Base-by-base conservation (phyloP, 2,329 filamentous ascomycete species). In the Monilinia fructicola region DNA sequence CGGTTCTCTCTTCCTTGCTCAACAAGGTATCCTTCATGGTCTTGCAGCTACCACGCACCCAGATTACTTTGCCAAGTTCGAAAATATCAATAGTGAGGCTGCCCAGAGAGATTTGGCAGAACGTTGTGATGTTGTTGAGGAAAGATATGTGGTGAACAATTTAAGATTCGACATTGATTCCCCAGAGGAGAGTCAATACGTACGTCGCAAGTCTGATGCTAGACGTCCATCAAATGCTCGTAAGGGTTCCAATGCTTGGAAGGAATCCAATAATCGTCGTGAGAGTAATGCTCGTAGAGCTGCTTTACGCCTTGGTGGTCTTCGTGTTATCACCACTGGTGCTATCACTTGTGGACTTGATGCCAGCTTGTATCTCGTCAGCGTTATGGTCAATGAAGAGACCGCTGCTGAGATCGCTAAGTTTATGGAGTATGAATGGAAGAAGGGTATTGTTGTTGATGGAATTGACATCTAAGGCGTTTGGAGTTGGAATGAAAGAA, bases 71-170 rank as follows among this genome's bases (percentile, higher is more conserved):
- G 92, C 91, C 77, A 89, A 86, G 71, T 87, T 96, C 75, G 92
- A 95, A 82, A 93, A 88, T 73, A 80, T 93, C 72, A 93, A 90
- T 82, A 90, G 90, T 77, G 87, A 91, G 71, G 86, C 87, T 58
- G 85, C 90, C 55, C 85, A 86, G 67, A 83, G 87, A 70, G 87
- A 91, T 77, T 82, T 90, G 71, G 85, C 87, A 66, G 89, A 93
- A 81, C 88, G 90, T 75, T 92, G 90, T 73, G 91, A 95, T 75
- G 90, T 95, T 70, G 85, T 94, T 75, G 91, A 95, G 75, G 89
- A 91, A 70, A 85, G 91, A 75, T 96, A 95, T 76, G 91, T 96
- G 26, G 92, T 96, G 77, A 96, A 96, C 83, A 95, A 96, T 79
- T 88, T 93, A 68, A 90, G 92, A 73, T 96, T 94, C 78, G 91